Evolutionary conservation across 352 stramenopile species (phyloP), one percentile per base, ranked within the genome.

Genomic region (Phytophthora constricta): DNA sequence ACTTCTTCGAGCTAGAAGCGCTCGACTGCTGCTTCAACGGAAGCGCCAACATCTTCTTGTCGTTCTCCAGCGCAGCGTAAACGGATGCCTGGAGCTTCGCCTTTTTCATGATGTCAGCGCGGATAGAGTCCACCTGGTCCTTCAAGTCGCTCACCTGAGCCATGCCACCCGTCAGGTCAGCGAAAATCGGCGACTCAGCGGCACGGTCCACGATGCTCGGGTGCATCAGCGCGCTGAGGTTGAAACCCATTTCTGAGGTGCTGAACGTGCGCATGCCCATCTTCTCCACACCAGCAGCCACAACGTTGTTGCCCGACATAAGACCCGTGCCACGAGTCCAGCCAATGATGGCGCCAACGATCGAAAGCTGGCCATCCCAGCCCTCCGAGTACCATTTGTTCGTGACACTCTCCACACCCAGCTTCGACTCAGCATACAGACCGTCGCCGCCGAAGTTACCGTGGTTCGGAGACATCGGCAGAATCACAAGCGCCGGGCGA

Each of bases 401-500:
- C 75, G 95, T 86, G 22, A 97, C 62, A 71, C 86, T 91, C 68
- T 96, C 90, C 8, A 96, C 66, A 14, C 90, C 90, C 23, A 97
- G 66, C 73, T 97, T 97, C 20, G 86, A 94, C 72, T 97, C 90
- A n/a, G 87, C 87, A 70, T 97, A 97, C 23, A 96, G 58, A 46
- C 90, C 90, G 53, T 97, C 90, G 23, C 88, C 80, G 47, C 90
- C 90, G 39, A 97, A 95, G 59, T 76, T 91, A 23, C 90, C 90
- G 53, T 94, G 90, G 79, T 97, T 97, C 11, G 87, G 85, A 26
- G 87, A 96, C 61, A 96, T 70, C 13, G 88, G 90, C 39, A 97
- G 51, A 41, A 97, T 81, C 27, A 77, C 87, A 1, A 95, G 70
- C 8, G 89, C 87, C 23, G 89, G 89, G 5, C 87, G 90, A 43